Conservation (phyloP, 2,329 filamentous ascomycete genomes). For the Aureobasidium sp. region DNA sequence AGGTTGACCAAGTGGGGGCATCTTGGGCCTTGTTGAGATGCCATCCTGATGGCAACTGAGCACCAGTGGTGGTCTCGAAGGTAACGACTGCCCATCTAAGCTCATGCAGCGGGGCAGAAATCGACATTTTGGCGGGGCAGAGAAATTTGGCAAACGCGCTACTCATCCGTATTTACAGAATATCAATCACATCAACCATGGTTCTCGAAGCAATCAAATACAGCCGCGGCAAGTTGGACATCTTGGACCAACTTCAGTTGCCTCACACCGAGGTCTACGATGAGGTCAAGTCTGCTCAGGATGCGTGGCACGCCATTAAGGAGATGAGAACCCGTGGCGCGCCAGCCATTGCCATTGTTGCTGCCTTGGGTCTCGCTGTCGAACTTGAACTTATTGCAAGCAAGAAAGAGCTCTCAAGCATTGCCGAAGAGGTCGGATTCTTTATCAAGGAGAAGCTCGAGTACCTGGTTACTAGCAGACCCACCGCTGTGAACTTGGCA, state of each 20-base stretch:
- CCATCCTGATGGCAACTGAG: neutral
- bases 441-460: constrained; percentile 71
- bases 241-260: constrained; percentile 75
- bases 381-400: constrained; percentile 55
- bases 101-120: neutral
- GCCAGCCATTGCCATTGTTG: constrained; percentile 97
- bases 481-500: constrained; percentile 88
- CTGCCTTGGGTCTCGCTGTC: constrained; percentile 76
- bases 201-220: constrained; percentile 73
- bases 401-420: constrained; percentile 33
- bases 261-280: constrained; percentile 77
- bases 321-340: constrained; percentile 74
- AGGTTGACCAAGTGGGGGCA: neutral
- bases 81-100: neutral
- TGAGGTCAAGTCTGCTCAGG: constrained; percentile 56
- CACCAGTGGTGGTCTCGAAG: neutral
- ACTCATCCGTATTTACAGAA: neutral
- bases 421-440: constrained; percentile 52
- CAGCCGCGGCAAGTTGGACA: constrained; percentile 59
- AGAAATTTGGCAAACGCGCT: neutral
- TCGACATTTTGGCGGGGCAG: neutral
- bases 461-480: constrained; percentile 80
- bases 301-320: constrained; percentile 75
- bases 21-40: neutral
- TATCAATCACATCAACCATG: constrained; percentile 24